Conservation (phyloP, 1,284 basidiomycete genomes). For the Ustilago shanxiensis region DNA sequence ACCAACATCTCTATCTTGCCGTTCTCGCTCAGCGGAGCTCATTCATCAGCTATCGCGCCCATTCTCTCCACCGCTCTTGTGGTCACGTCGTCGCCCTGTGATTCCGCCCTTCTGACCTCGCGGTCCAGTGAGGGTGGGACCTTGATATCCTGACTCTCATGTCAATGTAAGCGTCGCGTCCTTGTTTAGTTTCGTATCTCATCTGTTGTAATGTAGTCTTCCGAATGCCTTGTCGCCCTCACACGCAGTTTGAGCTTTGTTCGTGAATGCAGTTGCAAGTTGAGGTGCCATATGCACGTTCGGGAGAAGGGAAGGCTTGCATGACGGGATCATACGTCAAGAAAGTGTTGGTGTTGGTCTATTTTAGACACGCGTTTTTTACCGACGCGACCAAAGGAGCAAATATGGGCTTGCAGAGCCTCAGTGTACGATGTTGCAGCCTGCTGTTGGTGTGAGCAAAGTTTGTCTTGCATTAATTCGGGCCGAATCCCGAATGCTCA, state of each 20-base stretch:
- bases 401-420: no score
- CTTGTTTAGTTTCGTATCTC: conserved; percentile 15
- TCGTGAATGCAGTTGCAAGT: neutral
- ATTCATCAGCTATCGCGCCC: neutral
- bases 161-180: neutral
- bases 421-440: no score
- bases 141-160: conserved; percentile 3
- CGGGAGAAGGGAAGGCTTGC: neutral
- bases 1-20: conserved; percentile 13
- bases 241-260: neutral
- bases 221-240: conserved; percentile 14
- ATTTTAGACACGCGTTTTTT: neutral
- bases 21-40: neutral
- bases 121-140: neutral
- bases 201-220: conserved; percentile 32
- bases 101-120: neutral
- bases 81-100: conserved; percentile 5
- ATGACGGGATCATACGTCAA: neutral
- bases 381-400: no score
- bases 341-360: conserved; percentile 1
- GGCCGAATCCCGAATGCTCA: no score
- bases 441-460: no score
- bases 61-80: neutral
- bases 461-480: no score
- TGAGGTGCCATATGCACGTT: neutral